A percentile compares a stretch with the other conserved stretches of the same genome.
Evolutionary conservation across 345 rosid species (phyloP).

Genomic region (Iberis pinnata): DNA sequence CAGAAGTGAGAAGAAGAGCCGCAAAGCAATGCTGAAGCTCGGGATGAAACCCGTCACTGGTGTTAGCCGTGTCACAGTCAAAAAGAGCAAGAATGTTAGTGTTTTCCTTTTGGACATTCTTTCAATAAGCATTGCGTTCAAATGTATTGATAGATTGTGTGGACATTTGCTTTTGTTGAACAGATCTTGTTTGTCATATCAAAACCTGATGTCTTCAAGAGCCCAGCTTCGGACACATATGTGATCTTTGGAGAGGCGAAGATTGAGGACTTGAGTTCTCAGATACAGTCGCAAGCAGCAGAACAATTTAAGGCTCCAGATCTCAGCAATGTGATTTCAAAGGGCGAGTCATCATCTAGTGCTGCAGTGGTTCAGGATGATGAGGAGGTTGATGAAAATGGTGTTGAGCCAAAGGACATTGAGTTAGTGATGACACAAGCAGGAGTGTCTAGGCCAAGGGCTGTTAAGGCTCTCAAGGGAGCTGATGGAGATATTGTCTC

Average conservation of each 20-base stretch:
- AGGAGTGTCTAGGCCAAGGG: conserved; percentile 62
- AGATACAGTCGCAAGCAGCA: conserved; percentile 78
- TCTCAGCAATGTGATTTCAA: conserved; percentile 50
- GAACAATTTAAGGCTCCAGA: conserved; percentile 83
- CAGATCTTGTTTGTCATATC: conserved; percentile 83
- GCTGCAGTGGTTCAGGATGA: conserved; percentile 50
- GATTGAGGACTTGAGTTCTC: conserved; percentile 90
- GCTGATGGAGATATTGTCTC: conserved; percentile 71
- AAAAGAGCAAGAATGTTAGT: conserved; percentile 79
- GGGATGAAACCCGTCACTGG: conserved; percentile 86
- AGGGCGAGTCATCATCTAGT: conserved; percentile 61
- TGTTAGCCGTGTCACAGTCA: conserved; percentile 84
- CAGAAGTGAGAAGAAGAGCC: conserved; percentile 90
- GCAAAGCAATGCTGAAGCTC: conserved; percentile 87
- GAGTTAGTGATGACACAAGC: conserved; percentile 94
- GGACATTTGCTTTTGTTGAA: not conserved
- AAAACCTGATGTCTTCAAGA: conserved; percentile 89
- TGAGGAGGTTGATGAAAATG: conserved; percentile 79
- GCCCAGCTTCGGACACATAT: conserved; percentile 82
- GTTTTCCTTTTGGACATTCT: not conserved
- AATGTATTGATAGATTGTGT: not conserved
- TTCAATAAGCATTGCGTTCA: not conserved
- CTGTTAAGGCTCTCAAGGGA: conserved; percentile 73
- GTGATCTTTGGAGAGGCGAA: conserved; percentile 85
- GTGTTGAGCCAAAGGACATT: conserved; percentile 81